phyloP scores from a whole-genome alignment of 305 asterid species.

The Fraxinus xanthoxyloides region DNA sequence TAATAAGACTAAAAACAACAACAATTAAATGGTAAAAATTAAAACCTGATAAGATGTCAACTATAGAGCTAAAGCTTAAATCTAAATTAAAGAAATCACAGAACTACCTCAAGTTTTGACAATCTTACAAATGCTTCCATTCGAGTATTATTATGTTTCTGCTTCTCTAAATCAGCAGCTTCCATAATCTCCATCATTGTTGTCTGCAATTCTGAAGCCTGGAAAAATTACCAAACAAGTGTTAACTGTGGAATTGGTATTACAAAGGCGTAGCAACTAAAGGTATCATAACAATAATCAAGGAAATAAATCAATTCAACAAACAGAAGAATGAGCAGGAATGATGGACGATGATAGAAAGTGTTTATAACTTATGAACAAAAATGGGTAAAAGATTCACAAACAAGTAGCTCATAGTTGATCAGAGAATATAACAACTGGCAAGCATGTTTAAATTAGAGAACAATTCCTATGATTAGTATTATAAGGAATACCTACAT shows the following conservation, averaged over 20 bases:
- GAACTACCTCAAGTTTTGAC: constrained; percentile 75
- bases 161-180: constrained; percentile 92
- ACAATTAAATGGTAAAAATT: neutral
- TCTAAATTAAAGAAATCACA: constrained; percentile 6
- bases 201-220: constrained; percentile 89
- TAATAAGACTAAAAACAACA: neutral
- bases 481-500: neutral
- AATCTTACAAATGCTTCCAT: constrained; percentile 80
- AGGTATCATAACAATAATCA: constrained; percentile 1
- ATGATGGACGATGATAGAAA: neutral
- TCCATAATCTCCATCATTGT: constrained; percentile 94
- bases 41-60: constrained; percentile 9
- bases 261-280: constrained; percentile 14
- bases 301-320: constrained; percentile 1
- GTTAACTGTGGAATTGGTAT: neutral
- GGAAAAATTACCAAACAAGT: constrained; percentile 24
- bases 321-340: constrained; percentile 9
- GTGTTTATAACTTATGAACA: constrained; percentile 1
- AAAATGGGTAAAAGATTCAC: constrained; percentile 3
- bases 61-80: constrained; percentile 14
- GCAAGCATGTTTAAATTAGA: constrained; percentile 15
- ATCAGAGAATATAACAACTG: neutral
- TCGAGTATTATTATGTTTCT: constrained; percentile 86
- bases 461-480: neutral
- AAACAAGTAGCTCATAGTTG: constrained; percentile 2